Conservation (phyloP, 805 yeast genomes). For the Osmozyma mogii region DNA sequence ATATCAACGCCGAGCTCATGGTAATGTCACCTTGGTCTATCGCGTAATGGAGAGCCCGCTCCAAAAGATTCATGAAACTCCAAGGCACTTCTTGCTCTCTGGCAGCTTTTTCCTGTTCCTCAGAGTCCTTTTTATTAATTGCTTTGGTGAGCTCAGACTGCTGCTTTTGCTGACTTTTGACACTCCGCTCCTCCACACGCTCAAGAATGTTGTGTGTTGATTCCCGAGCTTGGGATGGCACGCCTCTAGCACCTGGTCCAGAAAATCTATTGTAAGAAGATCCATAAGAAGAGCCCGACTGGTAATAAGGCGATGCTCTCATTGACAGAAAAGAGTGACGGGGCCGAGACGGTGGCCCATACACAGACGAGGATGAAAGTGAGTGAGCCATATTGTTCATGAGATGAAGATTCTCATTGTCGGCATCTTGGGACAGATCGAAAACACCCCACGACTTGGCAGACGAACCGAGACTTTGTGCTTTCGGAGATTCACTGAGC, state of each 20-base stretch:
- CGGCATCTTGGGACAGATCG: no score
- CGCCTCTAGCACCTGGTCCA: not conserved
- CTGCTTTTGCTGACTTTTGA: conserved; percentile 6
- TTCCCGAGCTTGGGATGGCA: conserved; percentile 13
- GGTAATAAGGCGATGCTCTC: no score
- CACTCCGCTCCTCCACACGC: conserved; percentile 12
- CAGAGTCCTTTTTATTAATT: conserved; percentile 7
- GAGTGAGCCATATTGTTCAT: no score
- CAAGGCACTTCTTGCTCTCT: conserved; percentile 37
- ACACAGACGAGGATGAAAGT: no score
- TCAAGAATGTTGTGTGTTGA: conserved; percentile 4
- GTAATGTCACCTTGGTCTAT: conserved; percentile 56
- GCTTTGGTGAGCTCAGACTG: conserved; percentile 22
- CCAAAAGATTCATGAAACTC: conserved; percentile 44
- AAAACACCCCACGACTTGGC: no score
- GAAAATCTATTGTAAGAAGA: no score
- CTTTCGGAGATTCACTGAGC: no score
- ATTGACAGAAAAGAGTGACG: no score
- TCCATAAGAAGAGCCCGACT: no score
- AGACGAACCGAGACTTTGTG: no score
- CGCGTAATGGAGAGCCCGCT: conserved; percentile 47
- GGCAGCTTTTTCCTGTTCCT: conserved; percentile 6
- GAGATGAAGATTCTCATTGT: no score
- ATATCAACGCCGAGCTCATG: conserved; percentile 48
- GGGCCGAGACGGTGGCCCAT: no score